These are phyloP conservation scores for Colletotrichum phormii DNA, from an alignment of 2,329 filamentous ascomycete species.

Conservation along the genomic window DNA sequence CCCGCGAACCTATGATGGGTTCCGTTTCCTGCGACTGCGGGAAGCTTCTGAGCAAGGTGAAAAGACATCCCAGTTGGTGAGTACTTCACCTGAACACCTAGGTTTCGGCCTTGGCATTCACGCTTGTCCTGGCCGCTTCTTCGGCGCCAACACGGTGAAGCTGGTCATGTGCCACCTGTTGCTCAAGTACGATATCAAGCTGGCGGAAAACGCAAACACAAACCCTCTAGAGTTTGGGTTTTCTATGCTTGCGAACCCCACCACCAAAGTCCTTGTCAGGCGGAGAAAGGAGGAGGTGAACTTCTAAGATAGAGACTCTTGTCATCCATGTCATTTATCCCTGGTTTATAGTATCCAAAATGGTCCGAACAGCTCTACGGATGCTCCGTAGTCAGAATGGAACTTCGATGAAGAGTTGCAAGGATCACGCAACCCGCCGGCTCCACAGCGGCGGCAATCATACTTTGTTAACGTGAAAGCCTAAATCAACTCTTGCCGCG, in stretches of 20 bases:
- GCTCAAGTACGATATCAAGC: conserved; percentile 43
- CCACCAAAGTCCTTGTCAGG: conserved; percentile 7
- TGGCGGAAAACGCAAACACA: conserved; percentile 4
- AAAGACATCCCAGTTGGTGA: conserved; percentile 47
- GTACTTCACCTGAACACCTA: conserved; percentile 45
- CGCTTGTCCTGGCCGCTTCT: conserved; percentile 56
- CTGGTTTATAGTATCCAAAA: background rate
- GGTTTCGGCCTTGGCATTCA: conserved; percentile 55
- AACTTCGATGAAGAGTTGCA: background rate
- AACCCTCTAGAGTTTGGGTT: conserved; percentile 20
- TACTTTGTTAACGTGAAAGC: background rate
- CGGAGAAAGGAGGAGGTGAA: conserved; percentile 17
- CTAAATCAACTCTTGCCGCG: background rate
- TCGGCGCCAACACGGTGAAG: conserved; percentile 55
- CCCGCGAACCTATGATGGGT: conserved; percentile 42
- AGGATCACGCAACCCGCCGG: too few species aligned
- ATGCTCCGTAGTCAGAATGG: background rate
- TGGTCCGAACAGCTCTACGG: background rate
- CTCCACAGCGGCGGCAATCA: background rate
- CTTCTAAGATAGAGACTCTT: background rate
- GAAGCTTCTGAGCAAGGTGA: conserved; percentile 39
- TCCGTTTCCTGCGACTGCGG: conserved; percentile 45
- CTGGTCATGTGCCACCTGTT: conserved; percentile 44
- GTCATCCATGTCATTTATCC: background rate
- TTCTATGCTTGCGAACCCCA: conserved; percentile 26